A percentile compares a stretch with the other conserved stretches of the same genome.
These are phyloP conservation scores for Coemansia sp. DNA, from an alignment of 192 early-diverging fungal genomes.

Conservation along the genomic window DNA sequence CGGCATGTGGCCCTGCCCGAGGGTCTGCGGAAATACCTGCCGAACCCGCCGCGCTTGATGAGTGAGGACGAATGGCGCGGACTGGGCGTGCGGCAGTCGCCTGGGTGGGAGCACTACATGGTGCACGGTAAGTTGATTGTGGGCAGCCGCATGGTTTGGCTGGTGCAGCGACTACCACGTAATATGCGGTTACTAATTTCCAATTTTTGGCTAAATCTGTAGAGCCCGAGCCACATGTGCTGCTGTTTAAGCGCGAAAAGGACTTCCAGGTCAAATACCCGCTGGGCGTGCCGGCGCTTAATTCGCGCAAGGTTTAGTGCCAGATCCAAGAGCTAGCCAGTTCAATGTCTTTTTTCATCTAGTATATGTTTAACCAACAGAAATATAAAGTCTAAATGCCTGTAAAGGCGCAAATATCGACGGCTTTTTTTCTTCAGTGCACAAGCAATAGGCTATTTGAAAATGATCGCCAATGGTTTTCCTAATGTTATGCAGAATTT, in stretches of 20 bases:
- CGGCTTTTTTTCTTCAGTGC: too few species aligned
- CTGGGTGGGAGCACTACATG: conserved; percentile 50
- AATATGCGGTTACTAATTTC: too few species aligned
- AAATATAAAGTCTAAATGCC: too few species aligned
- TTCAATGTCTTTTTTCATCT: not conserved
- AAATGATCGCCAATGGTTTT: too few species aligned
- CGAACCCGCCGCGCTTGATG: conserved; percentile 34
- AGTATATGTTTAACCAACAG: too few species aligned
- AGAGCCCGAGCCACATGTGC: conserved; percentile 47
- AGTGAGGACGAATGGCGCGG: conserved; percentile 35
- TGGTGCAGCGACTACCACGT: not conserved
- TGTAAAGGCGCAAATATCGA: too few species aligned
- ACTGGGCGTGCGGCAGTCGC: conserved; percentile 47
- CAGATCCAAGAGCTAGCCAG: not conserved
- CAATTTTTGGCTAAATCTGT: conserved; percentile 2
- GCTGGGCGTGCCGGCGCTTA: not conserved
- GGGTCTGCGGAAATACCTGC: conserved; percentile 42
- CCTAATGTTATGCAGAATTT: too few species aligned
- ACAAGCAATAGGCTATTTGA: too few species aligned
- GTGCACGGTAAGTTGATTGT: conserved; percentile 41
- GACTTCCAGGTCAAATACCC: conserved; percentile 18
- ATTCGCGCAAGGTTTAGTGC: not conserved
- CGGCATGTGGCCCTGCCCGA: conserved; percentile 47
- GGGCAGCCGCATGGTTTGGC: too few species aligned
- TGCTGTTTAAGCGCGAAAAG: conserved; percentile 47